Evolutionary conservation across 768 basidiomycete genomes (phyloP).

Genomic region (Baorangia bicolor): DNA sequence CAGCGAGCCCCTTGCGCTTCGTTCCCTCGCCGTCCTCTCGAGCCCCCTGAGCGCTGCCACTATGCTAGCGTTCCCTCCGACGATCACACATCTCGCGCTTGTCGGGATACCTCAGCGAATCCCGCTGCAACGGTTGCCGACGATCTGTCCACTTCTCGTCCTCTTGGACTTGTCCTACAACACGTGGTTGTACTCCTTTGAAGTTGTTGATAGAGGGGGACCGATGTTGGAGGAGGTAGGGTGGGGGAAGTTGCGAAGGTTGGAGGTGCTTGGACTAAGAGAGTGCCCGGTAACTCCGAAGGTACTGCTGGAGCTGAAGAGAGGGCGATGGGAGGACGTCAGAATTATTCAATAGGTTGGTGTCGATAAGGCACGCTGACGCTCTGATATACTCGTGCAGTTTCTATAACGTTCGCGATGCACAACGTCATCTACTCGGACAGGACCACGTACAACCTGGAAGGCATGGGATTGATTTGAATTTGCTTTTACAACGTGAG

Average conservation of each 20-base stretch:
- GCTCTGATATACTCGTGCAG: not conserved
- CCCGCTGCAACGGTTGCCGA: slow-evolving; percentile 56
- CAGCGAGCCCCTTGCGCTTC: slow-evolving; percentile 38
- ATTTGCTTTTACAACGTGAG: slow-evolving; percentile 24
- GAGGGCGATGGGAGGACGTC: slow-evolving; percentile 66
- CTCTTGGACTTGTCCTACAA: slow-evolving; percentile 72
- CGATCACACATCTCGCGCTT: slow-evolving; percentile 62
- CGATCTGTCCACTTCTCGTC: slow-evolving; percentile 58
- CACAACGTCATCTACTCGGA: not conserved
- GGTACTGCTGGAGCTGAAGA: slow-evolving; percentile 50
- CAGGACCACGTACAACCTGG: not conserved
- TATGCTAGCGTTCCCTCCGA: slow-evolving; percentile 56
- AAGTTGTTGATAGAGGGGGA: slow-evolving; percentile 10
- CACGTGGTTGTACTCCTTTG: slow-evolving; percentile 35
- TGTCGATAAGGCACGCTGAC: not conserved
- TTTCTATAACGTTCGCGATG: not conserved
- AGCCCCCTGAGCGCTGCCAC: slow-evolving; percentile 43
- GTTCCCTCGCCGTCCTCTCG: slow-evolving; percentile 52
- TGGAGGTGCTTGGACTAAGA: slow-evolving; percentile 57
- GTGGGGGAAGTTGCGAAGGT: slow-evolving; percentile 55
- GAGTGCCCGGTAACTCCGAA: slow-evolving; percentile 46
- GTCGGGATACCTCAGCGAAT: slow-evolving; percentile 48
- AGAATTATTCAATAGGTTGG: slow-evolving; percentile 40
- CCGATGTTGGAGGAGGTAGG: slow-evolving; percentile 48
- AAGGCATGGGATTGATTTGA: not conserved